Conservation (phyloP, 2,329 filamentous ascomycete species). For the Phialophora verrucosa region DNA sequence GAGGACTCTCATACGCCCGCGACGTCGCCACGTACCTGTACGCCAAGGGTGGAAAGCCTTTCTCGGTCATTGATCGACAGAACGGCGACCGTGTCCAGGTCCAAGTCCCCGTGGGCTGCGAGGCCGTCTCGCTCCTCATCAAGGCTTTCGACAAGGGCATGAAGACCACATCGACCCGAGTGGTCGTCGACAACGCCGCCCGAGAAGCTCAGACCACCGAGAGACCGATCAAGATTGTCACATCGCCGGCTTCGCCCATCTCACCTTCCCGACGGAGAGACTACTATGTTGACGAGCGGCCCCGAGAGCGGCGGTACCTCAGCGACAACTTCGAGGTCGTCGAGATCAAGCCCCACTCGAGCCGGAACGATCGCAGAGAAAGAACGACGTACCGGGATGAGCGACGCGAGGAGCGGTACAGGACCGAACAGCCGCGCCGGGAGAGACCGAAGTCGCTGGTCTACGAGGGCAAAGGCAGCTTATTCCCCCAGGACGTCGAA, state of each 20-base stretch:
- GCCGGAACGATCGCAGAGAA: conserved; percentile 23
- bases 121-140: conserved; percentile 47
- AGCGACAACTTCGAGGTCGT: conserved; percentile 23
- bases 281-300: conserved; percentile 19
- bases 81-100: conserved; percentile 47
- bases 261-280: conserved; percentile 18
- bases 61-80: conserved; percentile 52
- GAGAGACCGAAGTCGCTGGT: conserved; percentile 23
- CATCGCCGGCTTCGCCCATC: conserved; percentile 11
- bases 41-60: conserved; percentile 46
- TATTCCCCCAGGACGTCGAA: conserved; percentile 33
- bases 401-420: conserved; percentile 19
- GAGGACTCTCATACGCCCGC: conserved; percentile 43
- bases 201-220: conserved; percentile 13
- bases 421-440: conserved; percentile 14
- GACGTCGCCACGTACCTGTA: conserved; percentile 48
- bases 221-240: conserved; percentile 9
- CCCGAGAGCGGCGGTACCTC: conserved; percentile 24
- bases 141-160: conserved; percentile 52
- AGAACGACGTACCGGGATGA: conserved; percentile 23
- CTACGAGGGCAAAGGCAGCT: conserved; percentile 32
- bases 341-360: conserved; percentile 30
- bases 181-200: conserved; percentile 19
- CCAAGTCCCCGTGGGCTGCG: conserved; percentile 49
- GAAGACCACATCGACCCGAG: conserved; percentile 25